Evolutionary conservation across 441 rosid species (phyloP).

Genomic region (Cnidoscolus chayamansa): DNA sequence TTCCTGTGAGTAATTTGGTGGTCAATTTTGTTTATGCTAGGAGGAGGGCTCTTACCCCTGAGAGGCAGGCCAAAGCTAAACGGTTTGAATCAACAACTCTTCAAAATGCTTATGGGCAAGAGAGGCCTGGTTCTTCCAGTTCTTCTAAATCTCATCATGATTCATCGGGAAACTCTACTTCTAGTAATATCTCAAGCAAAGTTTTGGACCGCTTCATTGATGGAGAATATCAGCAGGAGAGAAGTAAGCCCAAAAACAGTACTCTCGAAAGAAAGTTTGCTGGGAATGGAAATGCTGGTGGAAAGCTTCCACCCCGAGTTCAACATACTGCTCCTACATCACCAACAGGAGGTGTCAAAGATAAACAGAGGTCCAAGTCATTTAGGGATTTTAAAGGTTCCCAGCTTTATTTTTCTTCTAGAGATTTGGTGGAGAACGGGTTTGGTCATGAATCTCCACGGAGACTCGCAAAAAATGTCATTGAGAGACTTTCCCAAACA

Average conservation of each 20-base stretch:
- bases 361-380: conserved; percentile 57
- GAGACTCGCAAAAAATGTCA: conserved; percentile 77
- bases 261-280: conserved; percentile 39
- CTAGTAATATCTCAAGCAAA: conserved; percentile 72
- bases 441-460: conserved; percentile 73
- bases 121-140: conserved; percentile 36
- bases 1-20: conserved; percentile 18
- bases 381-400: conserved; percentile 67
- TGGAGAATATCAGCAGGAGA: conserved; percentile 79
- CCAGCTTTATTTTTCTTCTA: conserved; percentile 46
- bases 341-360: conserved; percentile 46
- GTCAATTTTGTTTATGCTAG: conserved; percentile 27
- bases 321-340: conserved; percentile 61
- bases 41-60: conserved; percentile 45
- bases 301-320: conserved; percentile 68
- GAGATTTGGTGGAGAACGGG: conserved; percentile 60
- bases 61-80: conserved; percentile 45
- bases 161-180: conserved; percentile 69
- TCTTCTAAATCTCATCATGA: conserved; percentile 43
- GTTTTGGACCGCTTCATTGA: conserved; percentile 88
- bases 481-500: conserved; percentile 74
- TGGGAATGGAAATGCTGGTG: conserved; percentile 39
- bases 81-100: conserved; percentile 38
- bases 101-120: conserved; percentile 32
- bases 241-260: conserved; percentile 44